Evolutionary conservation across 2,329 filamentous ascomycete genomes (phyloP).

Genomic region (Trichoderma gracile): DNA sequence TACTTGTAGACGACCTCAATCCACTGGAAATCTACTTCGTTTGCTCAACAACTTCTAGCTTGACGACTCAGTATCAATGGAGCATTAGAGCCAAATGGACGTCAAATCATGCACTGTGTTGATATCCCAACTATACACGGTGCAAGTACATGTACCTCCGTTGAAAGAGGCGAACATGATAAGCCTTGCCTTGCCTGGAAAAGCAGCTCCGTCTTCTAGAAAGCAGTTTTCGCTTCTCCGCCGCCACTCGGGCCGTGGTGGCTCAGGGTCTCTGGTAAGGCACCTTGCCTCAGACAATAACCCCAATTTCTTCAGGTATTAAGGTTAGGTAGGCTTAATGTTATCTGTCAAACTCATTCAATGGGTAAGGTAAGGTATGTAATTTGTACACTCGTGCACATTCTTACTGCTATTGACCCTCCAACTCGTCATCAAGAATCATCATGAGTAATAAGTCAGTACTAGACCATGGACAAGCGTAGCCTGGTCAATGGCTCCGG

Average conservation of each 20-base stretch:
- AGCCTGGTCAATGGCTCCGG: neutral
- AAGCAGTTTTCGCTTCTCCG: neutral
- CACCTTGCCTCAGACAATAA: neutral
- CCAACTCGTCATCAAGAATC: too few species aligned
- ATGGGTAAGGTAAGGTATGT: too few species aligned
- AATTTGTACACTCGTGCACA: neutral
- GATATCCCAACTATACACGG: neutral
- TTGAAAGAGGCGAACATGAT: neutral
- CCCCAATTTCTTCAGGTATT: too few species aligned
- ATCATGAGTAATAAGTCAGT: too few species aligned
- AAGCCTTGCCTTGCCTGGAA: neutral
- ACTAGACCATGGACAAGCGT: neutral
- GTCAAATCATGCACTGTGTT: too few species aligned
- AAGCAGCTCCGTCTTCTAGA: neutral
- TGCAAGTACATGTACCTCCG: neutral
- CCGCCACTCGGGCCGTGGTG: constrained; percentile 3
- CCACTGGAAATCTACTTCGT: too few species aligned
- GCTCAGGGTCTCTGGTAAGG: neutral
- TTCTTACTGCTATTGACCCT: neutral
- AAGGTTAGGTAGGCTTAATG: too few species aligned
- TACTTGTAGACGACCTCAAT: too few species aligned
- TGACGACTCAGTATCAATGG: too few species aligned
- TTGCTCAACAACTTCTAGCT: neutral
- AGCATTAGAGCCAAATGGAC: neutral
- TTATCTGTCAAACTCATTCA: too few species aligned